These are phyloP conservation scores for Microsporum ferrugineum DNA, from an alignment of 2,329 filamentous ascomycete species.

Conservation along the genomic window DNA sequence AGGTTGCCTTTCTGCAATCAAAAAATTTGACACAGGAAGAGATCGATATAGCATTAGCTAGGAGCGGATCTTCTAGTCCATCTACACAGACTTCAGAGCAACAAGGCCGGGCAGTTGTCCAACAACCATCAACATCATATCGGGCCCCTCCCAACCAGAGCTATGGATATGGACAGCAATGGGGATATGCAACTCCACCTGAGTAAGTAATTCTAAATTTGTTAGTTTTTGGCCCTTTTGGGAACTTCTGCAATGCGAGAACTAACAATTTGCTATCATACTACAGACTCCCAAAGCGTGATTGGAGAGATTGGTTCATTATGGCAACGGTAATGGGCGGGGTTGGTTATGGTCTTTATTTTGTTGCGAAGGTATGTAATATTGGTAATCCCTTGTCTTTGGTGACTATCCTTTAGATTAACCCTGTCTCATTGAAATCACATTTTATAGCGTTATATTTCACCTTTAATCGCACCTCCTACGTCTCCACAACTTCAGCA, in stretches of 20 bases:
- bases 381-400: not conserved
- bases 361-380: constrained; percentile 62
- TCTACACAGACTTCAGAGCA: constrained; percentile 35
- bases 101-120: constrained; percentile 38
- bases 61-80: constrained; percentile 50
- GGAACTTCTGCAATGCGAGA: not conserved
- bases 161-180: constrained; percentile 42
- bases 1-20: constrained; percentile 82
- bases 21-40: constrained; percentile 98
- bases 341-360: constrained; percentile 78
- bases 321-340: constrained; percentile 93
- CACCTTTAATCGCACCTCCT: constrained; percentile 81
- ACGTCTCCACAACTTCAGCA: constrained; percentile 88
- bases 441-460: constrained; percentile 62
- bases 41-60: constrained; percentile 70
- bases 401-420: not conserved
- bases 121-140: constrained; percentile 28
- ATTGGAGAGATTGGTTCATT: constrained; percentile 99
- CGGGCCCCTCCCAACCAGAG: constrained; percentile 34
- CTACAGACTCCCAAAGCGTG: constrained; percentile 55
- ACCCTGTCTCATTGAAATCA: not conserved
- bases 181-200: constrained; percentile 41
- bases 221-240: not conserved
- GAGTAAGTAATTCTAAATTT: constrained; percentile 33
- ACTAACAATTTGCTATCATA: not conserved